Evolutionary conservation across 2,329 filamentous ascomycete species (phyloP), one percentile per base, ranked within the genome.

Genomic region (Helotiales sp.): DNA sequence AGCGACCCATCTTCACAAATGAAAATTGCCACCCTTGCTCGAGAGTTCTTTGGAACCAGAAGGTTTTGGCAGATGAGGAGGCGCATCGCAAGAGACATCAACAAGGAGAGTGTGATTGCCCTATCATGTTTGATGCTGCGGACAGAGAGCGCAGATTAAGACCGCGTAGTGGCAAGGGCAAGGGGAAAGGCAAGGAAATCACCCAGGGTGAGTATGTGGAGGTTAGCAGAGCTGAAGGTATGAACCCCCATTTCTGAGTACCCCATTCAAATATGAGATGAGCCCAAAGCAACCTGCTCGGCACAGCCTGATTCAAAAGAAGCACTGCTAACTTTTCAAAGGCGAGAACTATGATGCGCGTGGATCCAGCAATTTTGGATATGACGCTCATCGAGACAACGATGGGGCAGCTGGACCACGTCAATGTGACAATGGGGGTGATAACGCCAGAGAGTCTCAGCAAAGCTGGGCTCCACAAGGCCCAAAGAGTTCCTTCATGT

Each of bases 31-130:
- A 74, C 30, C 57, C 71, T 8, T 78, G 76, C 57, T 61, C 61
- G 24, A 64, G 76, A 11, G 69, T 77, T n/a, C 62, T 73, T 1
- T 78, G 76, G 76, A 77, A 78, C 43, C 47, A 57, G 6, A 54
- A 70, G 37, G 72, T 74, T 2, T 60, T 76, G 37, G 54, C 49
- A 5, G 65, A 73, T 8, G 76, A 77, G 40, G 70, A 73, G 20
- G 63, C 66, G n/a, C 74, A 77, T 61, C 69, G 66, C 11, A 43
- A 62, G 24, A 37, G 55, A 17, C 75, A 76, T 47, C 47, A 69
- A 61, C 52, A 58, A 5, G 69, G 69, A 8, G 69, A 75, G n/a
- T 76, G 74, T 49, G n/a, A 49, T 1, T 76, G 75, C 49, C 68
- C 71, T 17, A 63, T 71, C 1, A 68, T 74, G 26, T 77, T 76